Evolutionary conservation across 2,329 filamentous ascomycete genomes (phyloP).

Genomic region (Cordyceps fumosorosea): DNA sequence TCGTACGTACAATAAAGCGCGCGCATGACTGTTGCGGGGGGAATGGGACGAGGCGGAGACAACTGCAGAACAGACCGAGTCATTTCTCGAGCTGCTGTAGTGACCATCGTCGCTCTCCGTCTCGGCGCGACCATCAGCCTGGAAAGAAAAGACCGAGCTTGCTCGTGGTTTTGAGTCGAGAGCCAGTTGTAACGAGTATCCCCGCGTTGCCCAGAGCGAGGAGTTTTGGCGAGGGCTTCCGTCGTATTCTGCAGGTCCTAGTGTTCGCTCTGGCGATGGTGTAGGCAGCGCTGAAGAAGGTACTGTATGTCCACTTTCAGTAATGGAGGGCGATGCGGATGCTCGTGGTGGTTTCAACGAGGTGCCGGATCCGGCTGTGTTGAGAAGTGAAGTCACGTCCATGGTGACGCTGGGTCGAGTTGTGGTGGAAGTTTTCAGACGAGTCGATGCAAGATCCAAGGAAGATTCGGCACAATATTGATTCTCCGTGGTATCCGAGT

Average conservation of each 20-base stretch:
- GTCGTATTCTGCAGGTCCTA: conserved; percentile 6
- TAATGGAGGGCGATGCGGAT: conserved; percentile 11
- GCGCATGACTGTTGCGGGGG: background rate
- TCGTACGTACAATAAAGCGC: conserved; percentile 1
- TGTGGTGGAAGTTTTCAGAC: background rate
- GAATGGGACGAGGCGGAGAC: background rate
- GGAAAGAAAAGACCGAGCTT: background rate
- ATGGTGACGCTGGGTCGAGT: conserved; percentile 1
- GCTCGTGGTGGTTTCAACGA: conserved; percentile 7
- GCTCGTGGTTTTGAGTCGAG: conserved; percentile 1
- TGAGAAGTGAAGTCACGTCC: conserved; percentile 13
- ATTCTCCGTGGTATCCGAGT: background rate
- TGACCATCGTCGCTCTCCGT: conserved; percentile 3
- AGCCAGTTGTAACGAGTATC: background rate
- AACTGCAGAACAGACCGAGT: conserved; percentile 6
- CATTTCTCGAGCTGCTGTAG: conserved; percentile 5
- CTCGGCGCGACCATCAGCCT: conserved; percentile 2
- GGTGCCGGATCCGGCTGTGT: conserved; percentile 3
- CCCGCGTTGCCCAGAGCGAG: background rate
- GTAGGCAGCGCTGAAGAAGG: conserved; percentile 13
- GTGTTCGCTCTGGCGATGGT: conserved; percentile 12
- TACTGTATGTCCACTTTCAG: conserved; percentile 10
- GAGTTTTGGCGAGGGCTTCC: background rate
- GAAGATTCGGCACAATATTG: background rate
- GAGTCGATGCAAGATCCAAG: background rate